Evolutionary conservation across 495 filamentous ascomycete genomes (phyloP), one percentile per base, ranked within the genome.

Genomic region (Pyrenula aspistea): DNA sequence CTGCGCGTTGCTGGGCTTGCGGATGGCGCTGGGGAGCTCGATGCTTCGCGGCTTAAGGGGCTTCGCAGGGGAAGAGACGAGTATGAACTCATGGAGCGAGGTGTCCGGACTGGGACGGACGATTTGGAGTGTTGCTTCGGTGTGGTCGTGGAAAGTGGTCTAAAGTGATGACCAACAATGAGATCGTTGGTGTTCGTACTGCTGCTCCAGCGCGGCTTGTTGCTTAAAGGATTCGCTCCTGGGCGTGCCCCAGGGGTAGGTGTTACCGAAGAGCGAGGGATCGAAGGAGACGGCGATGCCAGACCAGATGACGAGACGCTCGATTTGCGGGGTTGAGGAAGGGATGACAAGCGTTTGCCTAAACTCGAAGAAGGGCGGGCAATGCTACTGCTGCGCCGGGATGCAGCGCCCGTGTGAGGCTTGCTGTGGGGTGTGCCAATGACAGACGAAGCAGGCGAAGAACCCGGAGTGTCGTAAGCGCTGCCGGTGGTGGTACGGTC

Each of bases 391-490:
- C 36, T 73, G 62, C 56, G 79, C 74, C 1, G 68, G 65, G 3
- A 73, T 71, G 56, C 77, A 77, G 12, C 76, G 66, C 10, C 77
- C 82, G 22, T 52, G 64, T 67, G 49, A 66, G 62, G 55, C 60
- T 71, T 10, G 67, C 50, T 68, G 2, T 69, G 63, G 1, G 79
- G 80, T 42, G 31, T 42, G 77, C 89, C 82, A 20, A 92, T 77
- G 12, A 95, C 81, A 19, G 91, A 96, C 15, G 89, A 95, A 12
- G 93, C 89, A 22, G 93, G 93, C 2, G 92, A 96, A 73, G 82
- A 95, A 55, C 83, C 86, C 1, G 87, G 93, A 1, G 89, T 96
- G 54, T 87, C 89, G 52, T 81, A 73, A 24, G 82, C 77, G 67
- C 86, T 93, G 59, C 79, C 80, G 15, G 84, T 70, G 12, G 84